phyloP scores from a whole-genome alignment of 331 rosid genomes.

The Ulmus americana region DNA sequence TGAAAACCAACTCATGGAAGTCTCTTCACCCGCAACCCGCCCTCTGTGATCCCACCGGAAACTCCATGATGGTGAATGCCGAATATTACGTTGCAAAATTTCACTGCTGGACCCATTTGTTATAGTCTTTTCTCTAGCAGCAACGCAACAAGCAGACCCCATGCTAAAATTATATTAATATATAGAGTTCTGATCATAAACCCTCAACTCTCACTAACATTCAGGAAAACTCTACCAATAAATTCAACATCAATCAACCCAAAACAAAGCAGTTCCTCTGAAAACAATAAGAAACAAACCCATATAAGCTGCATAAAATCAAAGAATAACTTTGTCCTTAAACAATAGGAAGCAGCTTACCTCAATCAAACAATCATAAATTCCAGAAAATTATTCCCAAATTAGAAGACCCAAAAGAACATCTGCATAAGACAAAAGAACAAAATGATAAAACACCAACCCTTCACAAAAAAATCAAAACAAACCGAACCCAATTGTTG shows the following conservation, averaged over 20 bases:
- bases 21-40: conserved; percentile 85
- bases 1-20: conserved; percentile 63
- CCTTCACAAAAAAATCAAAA: not conserved
- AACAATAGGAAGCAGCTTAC: not conserved
- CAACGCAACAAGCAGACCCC: conserved; percentile 94
- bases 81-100: conserved; percentile 47
- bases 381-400: not conserved
- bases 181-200: conserved; percentile 22
- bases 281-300: conserved; percentile 1
- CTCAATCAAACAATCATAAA: not conserved
- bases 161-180: conserved; percentile 32
- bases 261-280: conserved; percentile 14
- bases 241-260: conserved; percentile 18
- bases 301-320: not conserved
- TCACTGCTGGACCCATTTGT: conserved; percentile 57
- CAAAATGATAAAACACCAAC: not conserved
- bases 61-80: conserved; percentile 83
- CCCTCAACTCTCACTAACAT: conserved; percentile 23
- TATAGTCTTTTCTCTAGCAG: conserved; percentile 62
- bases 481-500: conserved; percentile 1
- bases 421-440: not conserved
- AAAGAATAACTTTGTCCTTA: not conserved
- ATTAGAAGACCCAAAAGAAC: not conserved
- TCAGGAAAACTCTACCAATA: conserved; percentile 14
- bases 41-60: conserved; percentile 90